These are phyloP conservation scores for Wickerhamomyces sp. DNA, from an alignment of 1,139 yeast species.

Conservation along the genomic window DNA sequence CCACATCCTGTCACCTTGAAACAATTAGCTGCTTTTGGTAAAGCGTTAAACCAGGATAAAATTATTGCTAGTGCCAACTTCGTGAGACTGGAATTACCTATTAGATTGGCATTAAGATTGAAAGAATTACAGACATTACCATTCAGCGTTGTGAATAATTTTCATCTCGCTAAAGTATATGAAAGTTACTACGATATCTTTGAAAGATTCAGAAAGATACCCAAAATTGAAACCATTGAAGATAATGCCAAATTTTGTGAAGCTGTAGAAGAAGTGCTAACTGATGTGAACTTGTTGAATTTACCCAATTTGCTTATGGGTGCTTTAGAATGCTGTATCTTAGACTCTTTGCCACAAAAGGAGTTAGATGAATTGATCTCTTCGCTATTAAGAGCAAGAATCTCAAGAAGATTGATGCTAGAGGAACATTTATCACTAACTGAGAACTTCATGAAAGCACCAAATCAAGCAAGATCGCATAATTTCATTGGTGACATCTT, in stretches of 20 bases:
- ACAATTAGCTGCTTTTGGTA: conserved; percentile 88
- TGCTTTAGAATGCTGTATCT: conserved; percentile 73
- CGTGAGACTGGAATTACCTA: conserved; percentile 80
- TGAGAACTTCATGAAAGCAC: conserved; percentile 47
- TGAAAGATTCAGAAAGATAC: conserved; percentile 74
- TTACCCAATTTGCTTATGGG: conserved; percentile 92
- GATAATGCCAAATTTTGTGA: conserved; percentile 74
- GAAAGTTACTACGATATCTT: conserved; percentile 86
- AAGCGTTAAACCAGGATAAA: conserved; percentile 67
- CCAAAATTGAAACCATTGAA: conserved; percentile 58
- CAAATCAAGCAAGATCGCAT: conserved; percentile 42
- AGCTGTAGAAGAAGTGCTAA: conserved; percentile 54
- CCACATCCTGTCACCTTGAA: conserved; percentile 87
- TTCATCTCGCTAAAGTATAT: conserved; percentile 80
- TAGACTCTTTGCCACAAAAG: conserved; percentile 55
- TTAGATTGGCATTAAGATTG: conserved; percentile 75
- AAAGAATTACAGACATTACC: conserved; percentile 79
- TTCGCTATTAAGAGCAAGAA: conserved; percentile 74
- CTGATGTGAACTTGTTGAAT: conserved; percentile 72
- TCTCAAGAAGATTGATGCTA: conserved; percentile 82
- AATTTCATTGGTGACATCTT: conserved; percentile 86
- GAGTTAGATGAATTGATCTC: conserved; percentile 72
- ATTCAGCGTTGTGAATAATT: conserved; percentile 78
- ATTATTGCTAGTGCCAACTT: conserved; percentile 80
- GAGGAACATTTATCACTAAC: conserved; percentile 86